A percentile compares a stretch with the other conserved stretches of the same genome.
These are phyloP conservation scores for Magnaporthiopsis rhizophila DNA, from an alignment of 2,329 filamentous ascomycete species.

Conservation along the genomic window DNA sequence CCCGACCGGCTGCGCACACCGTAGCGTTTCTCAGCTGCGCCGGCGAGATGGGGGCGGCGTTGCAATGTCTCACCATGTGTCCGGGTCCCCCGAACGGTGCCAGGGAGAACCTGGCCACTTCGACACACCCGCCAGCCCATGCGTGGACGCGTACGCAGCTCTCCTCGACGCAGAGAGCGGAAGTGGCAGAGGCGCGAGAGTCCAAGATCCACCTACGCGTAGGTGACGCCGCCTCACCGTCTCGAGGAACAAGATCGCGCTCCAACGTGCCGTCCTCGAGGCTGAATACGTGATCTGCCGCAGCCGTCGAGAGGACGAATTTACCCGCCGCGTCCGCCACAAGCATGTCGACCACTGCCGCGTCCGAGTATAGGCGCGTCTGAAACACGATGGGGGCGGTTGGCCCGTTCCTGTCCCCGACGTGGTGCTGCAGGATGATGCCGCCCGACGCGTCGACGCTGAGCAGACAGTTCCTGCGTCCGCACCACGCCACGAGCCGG, in stretches of 20 bases:
- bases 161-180: slow-evolving; percentile 22
- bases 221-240: too few species aligned
- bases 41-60: slow-evolving; percentile 9
- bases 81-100: too few species aligned
- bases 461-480: slow-evolving; percentile 16
- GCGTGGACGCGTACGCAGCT: slow-evolving; percentile 16
- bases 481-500: slow-evolving; percentile 20
- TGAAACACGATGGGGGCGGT: slow-evolving; percentile 10
- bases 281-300: slow-evolving; percentile 23
- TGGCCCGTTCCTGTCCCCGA: too few species aligned
- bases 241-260: slow-evolving; percentile 7
- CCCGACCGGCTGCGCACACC: slow-evolving; percentile 9
- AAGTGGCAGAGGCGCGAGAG: slow-evolving; percentile 15
- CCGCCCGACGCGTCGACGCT: slow-evolving; percentile 21
- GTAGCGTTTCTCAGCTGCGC: slow-evolving; percentile 17
- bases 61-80: slow-evolving; percentile 12
- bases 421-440: slow-evolving; percentile 13
- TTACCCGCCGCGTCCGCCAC: slow-evolving; percentile 18
- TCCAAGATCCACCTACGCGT: slow-evolving; percentile 10
- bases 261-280: slow-evolving; percentile 17
- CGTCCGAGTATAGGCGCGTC: slow-evolving; percentile 16
- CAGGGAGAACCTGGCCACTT: too few species aligned
- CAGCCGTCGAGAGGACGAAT: slow-evolving; percentile 23
- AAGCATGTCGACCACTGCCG: slow-evolving; percentile 19
- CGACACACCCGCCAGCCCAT: slow-evolving; percentile 20